Percentiles rank a stretch among this genome's conserved stretches.
These are phyloP conservation scores for Albugo candida DNA, from an alignment of 352 stramenopile species.

Conservation along the genomic window DNA sequence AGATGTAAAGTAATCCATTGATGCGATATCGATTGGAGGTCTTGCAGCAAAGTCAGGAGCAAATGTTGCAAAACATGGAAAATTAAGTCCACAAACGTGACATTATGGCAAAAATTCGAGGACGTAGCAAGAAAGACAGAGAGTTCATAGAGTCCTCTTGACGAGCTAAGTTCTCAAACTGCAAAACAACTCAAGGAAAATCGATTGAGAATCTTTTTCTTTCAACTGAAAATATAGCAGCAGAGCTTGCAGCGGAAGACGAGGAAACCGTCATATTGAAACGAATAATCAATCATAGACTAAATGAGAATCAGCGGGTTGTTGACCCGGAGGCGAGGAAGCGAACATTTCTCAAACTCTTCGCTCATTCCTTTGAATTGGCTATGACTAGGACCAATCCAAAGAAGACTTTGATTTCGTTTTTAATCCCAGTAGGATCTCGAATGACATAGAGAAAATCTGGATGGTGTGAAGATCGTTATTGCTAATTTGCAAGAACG, in stretches of 20 bases:
- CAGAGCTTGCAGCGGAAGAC: conserved; percentile 60
- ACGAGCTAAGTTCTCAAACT: conserved; percentile 70
- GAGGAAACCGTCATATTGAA: conserved; percentile 48
- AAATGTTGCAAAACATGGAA: conserved; percentile 90
- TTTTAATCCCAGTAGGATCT: conserved; percentile 30
- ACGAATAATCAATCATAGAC: conserved; percentile 55
- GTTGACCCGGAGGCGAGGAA: conserved; percentile 56
- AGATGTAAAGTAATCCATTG: conserved; percentile 94
- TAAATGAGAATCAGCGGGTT: conserved; percentile 84
- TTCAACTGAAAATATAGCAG: conserved; percentile 49
- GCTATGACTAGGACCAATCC: conserved; percentile 21
- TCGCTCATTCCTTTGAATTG: conserved; percentile 14
- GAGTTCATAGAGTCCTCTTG: conserved; percentile 73
- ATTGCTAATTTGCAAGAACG: conserved; percentile 35
- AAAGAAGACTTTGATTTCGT: conserved; percentile 19
- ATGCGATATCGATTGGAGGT: conserved; percentile 84
- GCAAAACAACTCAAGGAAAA: conserved; percentile 49
- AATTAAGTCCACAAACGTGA: conserved; percentile 85
- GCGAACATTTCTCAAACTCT: conserved; percentile 42
- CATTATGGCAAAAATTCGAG: conserved; percentile 80
- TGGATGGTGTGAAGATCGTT: conserved; percentile 37
- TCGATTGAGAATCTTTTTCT: conserved; percentile 58
- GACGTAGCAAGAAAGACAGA: conserved; percentile 53
- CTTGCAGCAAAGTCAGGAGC: conserved; percentile 81
- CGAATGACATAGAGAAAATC: conserved; percentile 20